A percentile compares a stretch with the other conserved stretches of the same genome.
phyloP scores from a whole-genome alignment of 2,329 filamentous ascomycete genomes.

The Microsporum ferrugineum region DNA sequence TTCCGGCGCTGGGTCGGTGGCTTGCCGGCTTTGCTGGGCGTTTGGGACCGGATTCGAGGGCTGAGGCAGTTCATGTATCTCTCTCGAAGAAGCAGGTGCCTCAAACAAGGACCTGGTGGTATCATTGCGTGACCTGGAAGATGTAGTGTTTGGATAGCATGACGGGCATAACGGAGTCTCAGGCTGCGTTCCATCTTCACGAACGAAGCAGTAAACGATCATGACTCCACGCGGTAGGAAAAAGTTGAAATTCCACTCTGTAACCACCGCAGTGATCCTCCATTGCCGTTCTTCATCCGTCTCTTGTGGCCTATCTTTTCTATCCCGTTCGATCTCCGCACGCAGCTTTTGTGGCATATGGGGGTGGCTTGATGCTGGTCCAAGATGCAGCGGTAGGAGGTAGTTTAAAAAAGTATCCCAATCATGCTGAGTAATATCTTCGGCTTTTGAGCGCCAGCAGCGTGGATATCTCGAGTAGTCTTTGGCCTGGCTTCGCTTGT shows the following conservation, averaged over 20 bases:
- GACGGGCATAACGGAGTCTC: conserved; percentile 29
- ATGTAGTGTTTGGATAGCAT: conserved; percentile 31
- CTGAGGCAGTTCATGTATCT: background rate
- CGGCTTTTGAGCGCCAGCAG: conserved; percentile 27
- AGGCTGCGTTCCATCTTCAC: conserved; percentile 23
- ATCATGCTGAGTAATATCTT: conserved; percentile 31
- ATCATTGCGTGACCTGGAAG: background rate
- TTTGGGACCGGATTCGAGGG: no score
- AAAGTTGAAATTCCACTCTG: conserved; percentile 36
- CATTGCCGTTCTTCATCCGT: conserved; percentile 30
- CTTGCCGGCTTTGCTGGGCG: background rate
- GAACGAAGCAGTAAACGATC: conserved; percentile 27
- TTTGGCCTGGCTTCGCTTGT: conserved; percentile 30
- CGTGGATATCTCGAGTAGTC: conserved; percentile 34
- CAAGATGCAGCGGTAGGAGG: conserved; percentile 31
- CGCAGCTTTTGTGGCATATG: conserved; percentile 29
- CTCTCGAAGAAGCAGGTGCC: background rate
- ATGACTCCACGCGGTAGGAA: conserved; percentile 28
- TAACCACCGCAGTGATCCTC: conserved; percentile 30
- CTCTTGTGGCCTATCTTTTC: conserved; percentile 33
- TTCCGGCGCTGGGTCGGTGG: background rate
- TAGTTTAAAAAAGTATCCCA: conserved; percentile 35
- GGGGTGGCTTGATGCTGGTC: conserved; percentile 25
- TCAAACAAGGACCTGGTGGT: background rate
- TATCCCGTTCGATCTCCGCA: conserved; percentile 31